Conservation (phyloP, 2,329 filamentous ascomycete genomes). For the Aureobasidium sp. region DNA sequence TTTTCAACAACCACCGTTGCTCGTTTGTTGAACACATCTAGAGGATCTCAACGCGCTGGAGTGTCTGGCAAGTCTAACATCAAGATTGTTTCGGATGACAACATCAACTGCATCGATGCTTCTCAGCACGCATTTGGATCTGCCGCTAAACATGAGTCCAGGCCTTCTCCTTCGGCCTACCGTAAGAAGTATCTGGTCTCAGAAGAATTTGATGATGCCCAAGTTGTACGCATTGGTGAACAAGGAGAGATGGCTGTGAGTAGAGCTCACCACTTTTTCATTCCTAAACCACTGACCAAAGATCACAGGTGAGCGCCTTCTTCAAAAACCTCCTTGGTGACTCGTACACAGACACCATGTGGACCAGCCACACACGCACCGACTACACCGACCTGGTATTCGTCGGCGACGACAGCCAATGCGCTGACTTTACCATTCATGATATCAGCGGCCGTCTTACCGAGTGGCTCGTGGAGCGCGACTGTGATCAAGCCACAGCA, state of each 20-base stretch:
- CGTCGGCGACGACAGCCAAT: conserved; percentile 12
- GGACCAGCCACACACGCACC: conserved; percentile 16
- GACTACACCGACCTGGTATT: conserved; percentile 7
- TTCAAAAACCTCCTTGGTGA: not conserved
- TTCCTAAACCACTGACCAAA: not conserved
- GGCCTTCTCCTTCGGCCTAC: not conserved
- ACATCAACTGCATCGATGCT: not conserved
- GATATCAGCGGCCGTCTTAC: conserved; percentile 10
- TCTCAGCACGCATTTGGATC: not conserved
- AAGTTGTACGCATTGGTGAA: not conserved
- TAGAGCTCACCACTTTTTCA: not conserved
- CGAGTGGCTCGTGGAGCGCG: conserved; percentile 10
- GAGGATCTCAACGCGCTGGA: too few relatives aligned
- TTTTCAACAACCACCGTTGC: too few relatives aligned
- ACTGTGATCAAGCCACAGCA: not conserved
- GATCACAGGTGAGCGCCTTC: not conserved
- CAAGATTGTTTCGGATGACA: not conserved
- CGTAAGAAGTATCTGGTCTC: not conserved
- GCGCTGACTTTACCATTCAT: conserved; percentile 18
- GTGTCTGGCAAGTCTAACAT: not conserved
- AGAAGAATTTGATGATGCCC: not conserved
- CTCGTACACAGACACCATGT: conserved; percentile 1
- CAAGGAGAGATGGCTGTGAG: conserved; percentile 10
- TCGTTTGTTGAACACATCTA: too few relatives aligned
- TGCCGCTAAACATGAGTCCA: not conserved